A percentile compares a stretch with the other conserved stretches of the same genome.
Conservation (phyloP, 2,329 filamentous ascomycete species). For the Diaporthe capsici region DNA sequence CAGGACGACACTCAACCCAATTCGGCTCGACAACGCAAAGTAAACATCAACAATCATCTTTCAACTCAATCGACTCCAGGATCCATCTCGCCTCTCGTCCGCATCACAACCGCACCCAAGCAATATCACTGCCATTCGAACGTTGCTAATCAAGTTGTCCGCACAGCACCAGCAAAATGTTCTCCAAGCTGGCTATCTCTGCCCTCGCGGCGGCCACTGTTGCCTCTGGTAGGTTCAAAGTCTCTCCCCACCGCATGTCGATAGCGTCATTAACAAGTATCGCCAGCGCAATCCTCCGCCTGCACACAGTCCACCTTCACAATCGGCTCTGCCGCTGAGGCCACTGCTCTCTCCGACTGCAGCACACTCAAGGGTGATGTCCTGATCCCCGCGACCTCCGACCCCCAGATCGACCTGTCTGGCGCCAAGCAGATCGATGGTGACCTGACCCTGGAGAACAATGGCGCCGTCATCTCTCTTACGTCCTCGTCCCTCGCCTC, state of each 20-base stretch:
- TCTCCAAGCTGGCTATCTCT: slow-evolving; percentile 58
- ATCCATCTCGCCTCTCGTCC: slow-evolving; percentile 5
- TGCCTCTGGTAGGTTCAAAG: slow-evolving; percentile 53
- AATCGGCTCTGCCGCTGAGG: slow-evolving; percentile 75
- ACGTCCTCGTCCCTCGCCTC: slow-evolving; percentile 70
- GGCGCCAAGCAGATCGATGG: slow-evolving; percentile 71
- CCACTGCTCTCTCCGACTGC: slow-evolving; percentile 73
- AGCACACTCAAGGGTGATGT: slow-evolving; percentile 78
- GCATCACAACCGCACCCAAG: neutral
- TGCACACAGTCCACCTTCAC: slow-evolving; percentile 61
- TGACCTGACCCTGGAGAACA: slow-evolving; percentile 72
- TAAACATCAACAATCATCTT: slow-evolving; percentile 39
- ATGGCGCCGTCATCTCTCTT: slow-evolving; percentile 73
- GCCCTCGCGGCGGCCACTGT: slow-evolving; percentile 57
- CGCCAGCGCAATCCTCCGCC: slow-evolving; percentile 51
- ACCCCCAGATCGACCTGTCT: slow-evolving; percentile 72
- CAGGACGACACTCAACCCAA: slow-evolving; percentile 5
- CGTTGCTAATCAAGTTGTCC: slow-evolving; percentile 41
- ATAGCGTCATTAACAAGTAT: slow-evolving; percentile 34
- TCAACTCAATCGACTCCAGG: neutral
- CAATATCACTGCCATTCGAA: neutral
- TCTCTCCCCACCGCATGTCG: neutral
- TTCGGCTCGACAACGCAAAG: slow-evolving; percentile 34
- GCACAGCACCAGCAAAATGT: slow-evolving; percentile 55
- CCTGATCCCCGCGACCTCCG: slow-evolving; percentile 70